Conservation (phyloP, 2,329 filamentous ascomycete species). For the Botrytis paeoniae region DNA sequence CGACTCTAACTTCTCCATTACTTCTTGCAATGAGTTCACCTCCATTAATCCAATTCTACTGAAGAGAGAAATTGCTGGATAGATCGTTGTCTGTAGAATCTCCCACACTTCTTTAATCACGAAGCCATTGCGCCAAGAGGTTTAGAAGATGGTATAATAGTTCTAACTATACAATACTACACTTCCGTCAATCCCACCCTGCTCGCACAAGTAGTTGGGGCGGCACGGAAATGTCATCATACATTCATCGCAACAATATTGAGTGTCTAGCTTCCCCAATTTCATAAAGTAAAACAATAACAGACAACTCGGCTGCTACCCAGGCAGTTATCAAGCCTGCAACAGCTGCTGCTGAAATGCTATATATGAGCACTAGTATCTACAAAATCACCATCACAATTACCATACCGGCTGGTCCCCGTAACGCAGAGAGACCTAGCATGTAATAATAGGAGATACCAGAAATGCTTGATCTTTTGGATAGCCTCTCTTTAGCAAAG, state of each 20-base stretch:
- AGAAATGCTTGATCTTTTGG: neutral
- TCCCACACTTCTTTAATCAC: neutral
- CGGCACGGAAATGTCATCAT: rapidly evolving
- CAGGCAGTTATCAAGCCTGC: neutral
- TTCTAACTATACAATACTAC: too few relatives aligned
- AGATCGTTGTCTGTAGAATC: neutral
- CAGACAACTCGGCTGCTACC: neutral
- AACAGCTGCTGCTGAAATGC: neutral
- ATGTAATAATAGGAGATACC: neutral
- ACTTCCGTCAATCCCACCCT: neutral
- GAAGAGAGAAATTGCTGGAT: neutral
- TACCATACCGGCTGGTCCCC: neutral
- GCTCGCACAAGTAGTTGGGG: neutral
- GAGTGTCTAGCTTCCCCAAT: neutral
- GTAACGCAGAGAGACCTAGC: rapidly evolving
- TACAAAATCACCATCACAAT: neutral
- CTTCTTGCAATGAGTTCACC: neutral
- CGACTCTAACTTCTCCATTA: neutral
- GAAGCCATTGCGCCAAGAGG: neutral
- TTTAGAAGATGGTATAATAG: neutral
- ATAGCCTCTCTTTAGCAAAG: rapidly evolving
- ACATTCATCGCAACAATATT: neutral
- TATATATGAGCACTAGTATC: neutral
- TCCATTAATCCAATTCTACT: rapidly evolving
- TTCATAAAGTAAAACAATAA: neutral